Evolutionary conservation across 2,329 filamentous ascomycete genomes (phyloP).

Genomic region (Bipolaris bicolor): DNA sequence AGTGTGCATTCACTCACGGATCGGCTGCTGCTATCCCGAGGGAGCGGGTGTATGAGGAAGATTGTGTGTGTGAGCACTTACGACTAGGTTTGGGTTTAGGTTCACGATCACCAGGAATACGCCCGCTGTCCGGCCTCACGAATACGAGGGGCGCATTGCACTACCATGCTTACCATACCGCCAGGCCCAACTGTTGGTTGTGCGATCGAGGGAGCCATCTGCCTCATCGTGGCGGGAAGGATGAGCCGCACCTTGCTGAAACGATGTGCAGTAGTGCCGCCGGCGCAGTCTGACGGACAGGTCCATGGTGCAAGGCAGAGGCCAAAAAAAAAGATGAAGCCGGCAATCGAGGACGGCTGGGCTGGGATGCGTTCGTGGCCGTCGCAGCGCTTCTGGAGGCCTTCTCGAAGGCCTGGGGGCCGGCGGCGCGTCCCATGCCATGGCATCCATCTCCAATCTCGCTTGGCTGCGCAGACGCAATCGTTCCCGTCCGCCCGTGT

Average conservation of each 20-base stretch:
- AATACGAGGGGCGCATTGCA: neutral
- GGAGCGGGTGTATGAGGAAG: no score
- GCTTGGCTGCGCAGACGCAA: constrained; percentile 23
- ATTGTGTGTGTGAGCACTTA: constrained; percentile 1
- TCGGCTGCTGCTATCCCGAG: constrained; percentile 18
- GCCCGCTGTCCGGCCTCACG: neutral
- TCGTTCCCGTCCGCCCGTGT: constrained; percentile 35
- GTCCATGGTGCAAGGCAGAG: neutral
- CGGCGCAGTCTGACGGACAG: constrained; percentile 9
- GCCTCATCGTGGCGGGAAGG: constrained; percentile 23
- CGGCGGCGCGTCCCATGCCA: constrained; percentile 7
- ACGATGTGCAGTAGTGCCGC: constrained; percentile 26
- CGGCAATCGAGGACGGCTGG: neutral
- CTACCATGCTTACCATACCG: neutral
- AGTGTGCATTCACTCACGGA: neutral
- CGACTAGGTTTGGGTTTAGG: constrained; percentile 7
- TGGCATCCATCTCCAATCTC: constrained; percentile 19
- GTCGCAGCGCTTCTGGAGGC: constrained; percentile 16
- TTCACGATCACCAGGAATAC: constrained; percentile 1
- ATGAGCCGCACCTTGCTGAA: constrained; percentile 23
- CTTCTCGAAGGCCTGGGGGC: constrained; percentile 19
- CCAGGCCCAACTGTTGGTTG: neutral
- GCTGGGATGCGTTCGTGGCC: neutral
- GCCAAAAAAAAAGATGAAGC: neutral
- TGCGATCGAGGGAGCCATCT: constrained; percentile 10